phyloP scores from a whole-genome alignment of 345 rosid species.

The Arabis hirsuta region DNA sequence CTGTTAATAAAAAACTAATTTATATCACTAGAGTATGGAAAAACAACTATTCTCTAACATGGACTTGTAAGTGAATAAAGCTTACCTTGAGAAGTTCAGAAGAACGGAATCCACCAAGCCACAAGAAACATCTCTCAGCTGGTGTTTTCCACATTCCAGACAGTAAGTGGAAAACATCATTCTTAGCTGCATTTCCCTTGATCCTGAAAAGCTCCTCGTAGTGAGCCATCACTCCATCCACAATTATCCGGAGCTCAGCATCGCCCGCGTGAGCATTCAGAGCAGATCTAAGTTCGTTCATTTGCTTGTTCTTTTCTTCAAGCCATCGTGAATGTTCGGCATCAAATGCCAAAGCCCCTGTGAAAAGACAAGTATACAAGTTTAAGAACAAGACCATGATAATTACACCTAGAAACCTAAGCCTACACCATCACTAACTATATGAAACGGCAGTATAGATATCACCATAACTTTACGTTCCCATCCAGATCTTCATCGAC shows the following conservation, averaged over 20 bases:
- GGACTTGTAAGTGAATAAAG: constrained; percentile 19
- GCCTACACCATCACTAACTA: constrained; percentile 3
- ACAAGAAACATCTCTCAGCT: constrained; percentile 91
- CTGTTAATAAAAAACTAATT: background rate
- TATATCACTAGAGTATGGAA: too few relatives aligned
- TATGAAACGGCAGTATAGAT: background rate
- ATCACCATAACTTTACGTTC: constrained; percentile 11
- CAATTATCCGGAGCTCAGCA: constrained; percentile 75
- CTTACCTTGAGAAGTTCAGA: constrained; percentile 89
- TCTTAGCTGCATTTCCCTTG: constrained; percentile 82
- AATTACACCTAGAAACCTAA: background rate
- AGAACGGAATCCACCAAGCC: constrained; percentile 97
- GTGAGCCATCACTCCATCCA: constrained; percentile 67
- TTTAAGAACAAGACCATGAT: constrained; percentile 23
- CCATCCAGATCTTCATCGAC: constrained; percentile 3
- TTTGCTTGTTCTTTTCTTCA: constrained; percentile 75
- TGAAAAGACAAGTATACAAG: constrained; percentile 1
- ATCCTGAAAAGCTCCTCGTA: constrained; percentile 81
- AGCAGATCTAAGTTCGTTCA: constrained; percentile 84
- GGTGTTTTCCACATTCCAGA: constrained; percentile 99
- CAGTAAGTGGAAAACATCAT: constrained; percentile 89
- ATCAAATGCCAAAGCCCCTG: constrained; percentile 94
- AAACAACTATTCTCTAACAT: background rate
- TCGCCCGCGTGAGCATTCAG: constrained; percentile 91
- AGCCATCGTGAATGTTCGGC: constrained; percentile 87